Percentiles rank a stretch among this genome's conserved stretches.
Conservation (phyloP, 106 monocot species). For the Dioscorea dumetorum region DNA sequence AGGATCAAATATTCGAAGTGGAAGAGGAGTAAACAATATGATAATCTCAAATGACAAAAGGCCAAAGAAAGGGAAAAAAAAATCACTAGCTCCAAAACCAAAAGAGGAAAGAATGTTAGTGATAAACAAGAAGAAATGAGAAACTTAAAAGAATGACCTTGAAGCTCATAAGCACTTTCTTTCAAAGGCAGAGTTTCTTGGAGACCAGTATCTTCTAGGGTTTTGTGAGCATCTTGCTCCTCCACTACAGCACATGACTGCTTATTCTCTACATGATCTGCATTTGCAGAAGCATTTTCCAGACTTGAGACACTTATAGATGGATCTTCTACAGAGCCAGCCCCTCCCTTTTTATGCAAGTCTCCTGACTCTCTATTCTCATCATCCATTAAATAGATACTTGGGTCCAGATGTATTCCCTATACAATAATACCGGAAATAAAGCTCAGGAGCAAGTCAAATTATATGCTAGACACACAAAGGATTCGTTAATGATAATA, state of each 20-base stretch:
- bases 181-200: slow-evolving; percentile 4
- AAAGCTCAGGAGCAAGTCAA: too few species aligned
- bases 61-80: too few species aligned
- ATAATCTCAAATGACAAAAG: too few species aligned
- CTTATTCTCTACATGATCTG: slow-evolving; percentile 12
- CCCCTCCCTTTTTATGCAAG: slow-evolving; percentile 15
- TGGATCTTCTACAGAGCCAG: slow-evolving; percentile 5
- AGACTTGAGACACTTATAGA: slow-evolving; percentile 6
- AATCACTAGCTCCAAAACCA: too few species aligned
- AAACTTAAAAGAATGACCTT: slow-evolving; percentile 28
- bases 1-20: too few species aligned
- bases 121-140: too few species aligned
- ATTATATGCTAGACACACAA: too few species aligned
- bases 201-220: slow-evolving; percentile 16
- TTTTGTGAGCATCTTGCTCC: slow-evolving; percentile 15
- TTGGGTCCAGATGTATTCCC: slow-evolving; percentile 99
- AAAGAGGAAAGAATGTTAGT: too few species aligned
- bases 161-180: slow-evolving; percentile 16
- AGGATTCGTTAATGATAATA: too few species aligned
- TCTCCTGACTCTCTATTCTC: slow-evolving; percentile 47
- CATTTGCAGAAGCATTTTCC: slow-evolving; percentile 16
- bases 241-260: slow-evolving; percentile 12
- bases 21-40: too few species aligned
- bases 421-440: slow-evolving; percentile 24
- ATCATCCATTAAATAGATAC: slow-evolving; percentile 97